Evolutionary conservation across 345 rosid species (phyloP), one percentile per base, ranked within the genome.

Genomic region (Leavenworthia alabamica): DNA sequence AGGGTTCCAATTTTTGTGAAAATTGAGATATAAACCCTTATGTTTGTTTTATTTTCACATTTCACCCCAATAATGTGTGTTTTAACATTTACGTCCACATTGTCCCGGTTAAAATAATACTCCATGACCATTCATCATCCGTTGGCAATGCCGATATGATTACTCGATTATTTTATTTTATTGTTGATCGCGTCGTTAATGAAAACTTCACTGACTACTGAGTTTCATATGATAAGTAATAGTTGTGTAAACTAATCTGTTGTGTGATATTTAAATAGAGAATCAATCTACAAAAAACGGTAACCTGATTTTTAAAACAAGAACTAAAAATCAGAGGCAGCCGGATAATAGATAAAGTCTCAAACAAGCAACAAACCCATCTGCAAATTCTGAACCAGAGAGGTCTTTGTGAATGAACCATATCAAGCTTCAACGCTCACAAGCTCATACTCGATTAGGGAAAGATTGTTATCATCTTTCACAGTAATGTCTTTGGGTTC

Each of bases 401-500:
- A n/a, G n/a, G n/a, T 33, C 26, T 24, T 26, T 40, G 5, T 19
- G 36, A 41, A 19, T 14, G 53, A 15, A 47, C 23, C 46, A 7
- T 20, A 23, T 70, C 69, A 70, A 39, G 74, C 33, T 70, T 70
- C 86, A 28, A 88, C 85, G 42, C 52, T 85, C 58, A 88, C 91
- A 20, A 83, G 81, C 50, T 88, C 95, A 60, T 78, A 85, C 69
- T 88, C 91, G 12, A 88, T 83, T 52, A 83, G 75, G 0, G 95
- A 87, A 52, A 87, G 82, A 74, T 84, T 87, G 79, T 84, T 87
- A 48, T 87, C 95, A 64, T 87, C 91, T 68, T 84, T 84, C 67
- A 87, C 95, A 0, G 73, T 59, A 62, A 87, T 79, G 66, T 71
- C 73, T 40, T 80, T 80, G 56, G 88, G 75, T 53, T 71, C 75